Evolutionary conservation across 2,329 filamentous ascomycete genomes (phyloP), one percentile per base, ranked within the genome.

Genomic region (Emericellopsis atlantica): DNA sequence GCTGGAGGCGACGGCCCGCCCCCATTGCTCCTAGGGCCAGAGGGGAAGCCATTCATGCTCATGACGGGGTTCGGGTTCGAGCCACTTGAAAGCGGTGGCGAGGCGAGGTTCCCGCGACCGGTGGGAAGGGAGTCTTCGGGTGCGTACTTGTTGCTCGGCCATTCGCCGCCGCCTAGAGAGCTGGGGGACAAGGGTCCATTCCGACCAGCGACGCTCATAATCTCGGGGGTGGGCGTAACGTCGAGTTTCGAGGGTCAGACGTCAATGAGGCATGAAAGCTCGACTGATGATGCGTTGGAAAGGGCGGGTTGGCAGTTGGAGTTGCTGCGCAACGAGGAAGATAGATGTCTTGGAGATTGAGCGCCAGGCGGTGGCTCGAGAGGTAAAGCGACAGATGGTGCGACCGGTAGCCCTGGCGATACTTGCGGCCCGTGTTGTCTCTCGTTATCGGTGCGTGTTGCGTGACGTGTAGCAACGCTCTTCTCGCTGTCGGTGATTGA

Each of bases 81-180:
- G 55, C 75, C 68, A 59, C 72, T 80, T 40, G 82, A 85, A 51
- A 76, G 74, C 37, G 81, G 81, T 51, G 82, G 81, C 46, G 83
- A 84, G 54, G 71, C 71, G 49, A 84, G 70, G 48, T 79, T 72
- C 48, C 70, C 69, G 51, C 68, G 75, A 62, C 58, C 70, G 59
- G 59, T 72, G 55, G 56, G 66, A 56, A 69, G 9, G 3, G n/a
- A 11, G 59, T 74, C 66, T 56, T 66, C 69, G 54, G 70, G 54
- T 47, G 78, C 73, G 60, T 86, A 84, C 55, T 79, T 79, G 48
- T 75, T 74, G 51, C 81, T 72, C 38, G 83, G 84, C 81, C 83
- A 92, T 59, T 92, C 86, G 69, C 79, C 88, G 59, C 81, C 85
- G 60, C 82, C 81, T 71, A 84, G 67, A 65, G 85, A 92, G 60